Percentiles rank a stretch among this genome's conserved stretches.
Evolutionary conservation across 495 filamentous ascomycete genomes (phyloP).

Genomic region (Penicillium coprophilum): DNA sequence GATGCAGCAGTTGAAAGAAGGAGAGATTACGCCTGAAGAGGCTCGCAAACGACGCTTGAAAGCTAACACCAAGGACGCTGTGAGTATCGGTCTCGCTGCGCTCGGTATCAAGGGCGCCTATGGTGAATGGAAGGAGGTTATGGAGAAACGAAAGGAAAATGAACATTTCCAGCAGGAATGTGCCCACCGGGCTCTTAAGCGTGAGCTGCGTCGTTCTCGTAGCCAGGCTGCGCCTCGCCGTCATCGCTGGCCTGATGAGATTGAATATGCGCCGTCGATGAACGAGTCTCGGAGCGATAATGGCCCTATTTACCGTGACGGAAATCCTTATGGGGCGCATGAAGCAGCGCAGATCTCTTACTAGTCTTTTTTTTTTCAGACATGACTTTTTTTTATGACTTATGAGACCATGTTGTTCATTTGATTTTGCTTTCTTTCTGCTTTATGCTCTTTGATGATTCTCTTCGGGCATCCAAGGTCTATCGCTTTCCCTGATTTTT

Average conservation of each 20-base stretch:
- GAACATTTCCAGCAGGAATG: slow-evolving; percentile 53
- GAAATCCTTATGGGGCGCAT: slow-evolving; percentile 17
- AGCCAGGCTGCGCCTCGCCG: slow-evolving; percentile 18
- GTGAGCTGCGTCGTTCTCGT: slow-evolving; percentile 19
- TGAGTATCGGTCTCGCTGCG: slow-evolving; percentile 79
- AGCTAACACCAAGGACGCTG: slow-evolving; percentile 70
- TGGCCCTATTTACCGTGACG: slow-evolving; percentile 17
- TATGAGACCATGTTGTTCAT: slow-evolving; percentile 7
- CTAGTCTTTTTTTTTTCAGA: slow-evolving; percentile 6
- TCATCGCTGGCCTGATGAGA: slow-evolving; percentile 31
- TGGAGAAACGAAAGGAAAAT: slow-evolving; percentile 57
- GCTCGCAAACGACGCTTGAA: slow-evolving; percentile 73
- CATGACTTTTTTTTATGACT: slow-evolving; percentile 10
- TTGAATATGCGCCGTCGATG: slow-evolving; percentile 17
- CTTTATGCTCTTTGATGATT: not conserved
- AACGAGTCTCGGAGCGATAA: not conserved
- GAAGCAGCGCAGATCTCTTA: slow-evolving; percentile 14
- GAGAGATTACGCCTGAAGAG: slow-evolving; percentile 70
- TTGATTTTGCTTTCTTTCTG: not conserved
- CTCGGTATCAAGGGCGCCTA: slow-evolving; percentile 83
- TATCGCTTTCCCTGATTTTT: not conserved
- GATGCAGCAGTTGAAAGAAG: slow-evolving; percentile 67
- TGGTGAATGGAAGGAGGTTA: slow-evolving; percentile 68
- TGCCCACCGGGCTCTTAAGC: slow-evolving; percentile 39
- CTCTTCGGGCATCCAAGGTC: not conserved